Evolutionary conservation across 1,284 basidiomycete genomes (phyloP), one percentile per base, ranked within the genome.

Genomic region (Puccinia triticina): DNA sequence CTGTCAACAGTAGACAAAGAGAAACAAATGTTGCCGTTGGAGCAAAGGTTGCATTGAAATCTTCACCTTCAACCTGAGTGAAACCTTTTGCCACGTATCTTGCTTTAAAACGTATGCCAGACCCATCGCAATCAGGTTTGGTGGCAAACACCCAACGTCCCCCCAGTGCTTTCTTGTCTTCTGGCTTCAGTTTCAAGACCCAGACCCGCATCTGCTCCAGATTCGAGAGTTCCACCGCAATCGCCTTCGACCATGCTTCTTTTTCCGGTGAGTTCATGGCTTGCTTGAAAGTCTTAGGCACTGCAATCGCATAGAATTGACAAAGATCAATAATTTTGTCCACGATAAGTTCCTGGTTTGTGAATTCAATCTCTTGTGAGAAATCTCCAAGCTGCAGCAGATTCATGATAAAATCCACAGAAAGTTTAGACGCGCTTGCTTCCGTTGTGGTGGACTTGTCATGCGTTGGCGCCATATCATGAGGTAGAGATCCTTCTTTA

Each of bases 51-150:
- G 4, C 12, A 12, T 43, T 43, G 40, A 43, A 43, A 43, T 43
- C 40, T 43, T 4, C 12, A 12, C 72, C n/a, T 46, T 53, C 23
- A 1, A 55, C 34, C 37, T 77, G 75, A 12, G 61, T 77, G 55
- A 59, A 77, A 16, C 75, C 75, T 29, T 64, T 59, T 12, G 72
- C 72, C 7, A 74, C 43, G 32, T 34, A 55, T 12, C 48, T 3
- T 4, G 46, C 72, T 55, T 74, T 74, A 32, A 55, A 74, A 0
- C 16, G 21, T 14, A 3, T 7, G 26, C 21, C 21, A 1, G 18
- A 21, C 4, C 72, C 34, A 11, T 53, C 53, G 1, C 16, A 2
- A 55, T 55, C n/a, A 10, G 3, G 1, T 57, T 64, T 29, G 23
- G 37, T 43, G 23, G 3, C 1, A 43, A 43, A 43, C 12, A 43